phyloP scores from a whole-genome alignment of 805 yeast species.

The Teunomyces cretensis region DNA sequence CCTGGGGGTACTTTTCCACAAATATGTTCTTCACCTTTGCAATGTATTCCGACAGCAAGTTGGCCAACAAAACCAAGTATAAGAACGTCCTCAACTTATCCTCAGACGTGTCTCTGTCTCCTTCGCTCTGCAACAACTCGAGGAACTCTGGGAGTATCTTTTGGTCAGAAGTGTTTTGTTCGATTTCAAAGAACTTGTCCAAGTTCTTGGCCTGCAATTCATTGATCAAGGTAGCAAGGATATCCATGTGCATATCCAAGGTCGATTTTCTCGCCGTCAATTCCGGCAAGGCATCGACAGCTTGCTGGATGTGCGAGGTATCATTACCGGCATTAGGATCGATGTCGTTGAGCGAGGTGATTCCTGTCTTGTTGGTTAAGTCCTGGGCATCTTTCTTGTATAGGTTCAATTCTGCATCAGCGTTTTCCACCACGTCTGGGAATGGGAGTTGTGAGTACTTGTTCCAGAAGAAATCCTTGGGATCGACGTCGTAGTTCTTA shows the following conservation, averaged over 20 bases:
- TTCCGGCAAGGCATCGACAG: constrained; percentile 90
- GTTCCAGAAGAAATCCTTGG: constrained; percentile 90
- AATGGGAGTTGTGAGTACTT: constrained; percentile 84
- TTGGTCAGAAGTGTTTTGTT: constrained; percentile 72
- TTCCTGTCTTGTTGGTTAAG: constrained; percentile 74
- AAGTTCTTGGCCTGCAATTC: constrained; percentile 83
- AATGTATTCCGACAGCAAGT: constrained; percentile 27
- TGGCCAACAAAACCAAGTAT: constrained; percentile 60
- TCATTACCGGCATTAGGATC: constrained; percentile 57
- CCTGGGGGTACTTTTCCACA: constrained; percentile 43
- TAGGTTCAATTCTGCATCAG: constrained; percentile 74
- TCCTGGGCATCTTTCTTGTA: constrained; percentile 89
- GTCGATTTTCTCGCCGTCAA: constrained; percentile 82
- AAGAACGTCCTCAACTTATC: constrained; percentile 90
- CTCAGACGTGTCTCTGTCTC: constrained; percentile 58
- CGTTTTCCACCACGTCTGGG: constrained; percentile 98
- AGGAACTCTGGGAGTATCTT: constrained; percentile 58
- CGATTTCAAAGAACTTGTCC: constrained; percentile 92
- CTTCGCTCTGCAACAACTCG: constrained; percentile 51
- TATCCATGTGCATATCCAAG: constrained; percentile 96
- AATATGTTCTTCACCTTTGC: constrained; percentile 66
- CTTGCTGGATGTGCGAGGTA: constrained; percentile 73
- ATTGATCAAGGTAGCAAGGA: constrained; percentile 77
- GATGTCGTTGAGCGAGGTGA: constrained; percentile 70
- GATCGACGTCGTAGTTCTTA: constrained; percentile 83